These are phyloP conservation scores for Centaurea solstitialis DNA, from an alignment of 129 eudicot species.

Conservation along the genomic window DNA sequence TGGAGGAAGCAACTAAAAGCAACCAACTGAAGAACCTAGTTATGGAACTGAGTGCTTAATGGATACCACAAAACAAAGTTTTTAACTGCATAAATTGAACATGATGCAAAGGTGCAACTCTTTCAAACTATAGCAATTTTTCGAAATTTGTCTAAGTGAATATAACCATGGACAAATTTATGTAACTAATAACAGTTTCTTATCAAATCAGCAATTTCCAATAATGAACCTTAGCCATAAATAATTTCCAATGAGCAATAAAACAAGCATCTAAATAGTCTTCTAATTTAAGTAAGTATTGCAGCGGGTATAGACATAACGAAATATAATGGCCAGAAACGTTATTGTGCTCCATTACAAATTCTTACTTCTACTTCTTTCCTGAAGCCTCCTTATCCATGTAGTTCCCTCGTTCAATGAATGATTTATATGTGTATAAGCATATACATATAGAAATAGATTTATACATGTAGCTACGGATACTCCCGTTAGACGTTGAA, in stretches of 20 bases:
- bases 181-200: neutral
- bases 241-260: neutral
- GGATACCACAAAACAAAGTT: neutral
- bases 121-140: neutral
- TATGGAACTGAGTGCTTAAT: neutral
- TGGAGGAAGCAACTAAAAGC: neutral
- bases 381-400: neutral
- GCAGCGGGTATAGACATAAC: neutral
- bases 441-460: neutral
- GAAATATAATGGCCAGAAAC: neutral
- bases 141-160: neutral
- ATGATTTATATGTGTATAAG: neutral
- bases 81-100: neutral
- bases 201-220: neutral
- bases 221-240: neutral
- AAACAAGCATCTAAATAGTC: neutral
- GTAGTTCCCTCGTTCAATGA: neutral
- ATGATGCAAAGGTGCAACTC: neutral
- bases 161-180: neutral
- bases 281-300: neutral
- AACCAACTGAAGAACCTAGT: neutral
- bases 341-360: neutral
- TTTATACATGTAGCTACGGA: too few relatives aligned
- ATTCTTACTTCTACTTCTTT: neutral
- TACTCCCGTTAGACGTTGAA: neutral